These are phyloP conservation scores for Eragrostis tef DNA, from an alignment of 202 grass and related monocot species.

Conservation along the genomic window DNA sequence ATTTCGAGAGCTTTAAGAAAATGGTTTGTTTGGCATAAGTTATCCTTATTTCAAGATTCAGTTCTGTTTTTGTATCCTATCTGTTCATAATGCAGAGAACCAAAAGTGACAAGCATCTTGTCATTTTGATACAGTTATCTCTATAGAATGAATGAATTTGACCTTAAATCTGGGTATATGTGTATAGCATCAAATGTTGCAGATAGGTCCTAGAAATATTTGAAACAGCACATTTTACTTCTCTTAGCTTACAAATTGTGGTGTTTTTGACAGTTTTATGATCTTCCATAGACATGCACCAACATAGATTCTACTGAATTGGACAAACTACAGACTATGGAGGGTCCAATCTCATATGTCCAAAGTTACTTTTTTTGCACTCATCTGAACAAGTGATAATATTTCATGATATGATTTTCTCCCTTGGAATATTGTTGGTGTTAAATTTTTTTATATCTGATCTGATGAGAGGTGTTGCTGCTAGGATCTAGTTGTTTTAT, in stretches of 20 bases:
- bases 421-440: background rate
- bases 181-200: background rate
- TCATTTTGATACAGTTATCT: background rate
- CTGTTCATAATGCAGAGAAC: background rate
- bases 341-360: constrained; percentile 10
- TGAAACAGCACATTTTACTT: background rate
- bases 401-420: constrained; percentile 9
- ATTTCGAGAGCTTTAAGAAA: background rate
- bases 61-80: background rate
- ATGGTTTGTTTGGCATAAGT: background rate
- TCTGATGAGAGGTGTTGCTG: background rate
- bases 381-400: background rate
- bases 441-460: constrained; percentile 8
- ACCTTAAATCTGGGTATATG: background rate
- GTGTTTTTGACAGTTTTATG: background rate
- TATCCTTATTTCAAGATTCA: background rate
- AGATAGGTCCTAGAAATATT: background rate
- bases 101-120: background rate
- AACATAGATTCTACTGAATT: constrained; percentile 5
- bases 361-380: background rate
- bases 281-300: background rate
- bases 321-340: background rate
- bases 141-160: background rate
- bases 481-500: background rate
- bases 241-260: background rate